phyloP scores from a whole-genome alignment of 352 stramenopile genomes.

The Phytopythium litorale region DNA sequence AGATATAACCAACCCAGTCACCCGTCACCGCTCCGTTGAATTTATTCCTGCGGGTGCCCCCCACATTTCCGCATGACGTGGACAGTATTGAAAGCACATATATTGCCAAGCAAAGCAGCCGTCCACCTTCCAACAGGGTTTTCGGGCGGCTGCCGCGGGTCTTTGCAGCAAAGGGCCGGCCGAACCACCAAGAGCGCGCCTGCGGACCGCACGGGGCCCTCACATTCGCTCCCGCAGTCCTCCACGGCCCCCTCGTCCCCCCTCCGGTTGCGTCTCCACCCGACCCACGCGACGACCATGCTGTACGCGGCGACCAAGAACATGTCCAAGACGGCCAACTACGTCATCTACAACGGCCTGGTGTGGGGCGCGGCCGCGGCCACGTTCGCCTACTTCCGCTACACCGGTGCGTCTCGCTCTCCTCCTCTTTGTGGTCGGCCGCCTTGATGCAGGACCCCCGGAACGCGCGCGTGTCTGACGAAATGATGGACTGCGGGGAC shows the following conservation, averaged over 20 bases:
- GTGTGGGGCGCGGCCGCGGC: conserved; percentile 38
- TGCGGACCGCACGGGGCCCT: background rate
- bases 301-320: conserved; percentile 68
- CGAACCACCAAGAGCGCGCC: no score
- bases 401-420: conserved; percentile 42
- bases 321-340: conserved; percentile 56
- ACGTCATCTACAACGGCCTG: conserved; percentile 39
- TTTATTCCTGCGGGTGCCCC: background rate
- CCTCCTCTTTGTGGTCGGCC: no score
- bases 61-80: conserved; percentile 13
- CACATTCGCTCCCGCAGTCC: conserved; percentile 17
- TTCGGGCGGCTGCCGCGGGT: conserved; percentile 23
- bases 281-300: conserved; percentile 22
- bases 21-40: background rate
- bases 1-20: background rate
- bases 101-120: background rate
- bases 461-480: background rate
- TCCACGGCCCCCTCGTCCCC: background rate
- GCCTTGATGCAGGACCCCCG: background rate
- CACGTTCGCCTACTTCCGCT: conserved; percentile 49
- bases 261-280: no score
- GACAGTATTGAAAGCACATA: no score
- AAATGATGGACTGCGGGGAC: background rate
- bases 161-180: conserved; percentile 44
- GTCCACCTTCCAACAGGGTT: background rate